Percentiles rank a stretch among this genome's conserved stretches.
Evolutionary conservation across 371 early-diverging fungal species (phyloP).

Genomic region (Rhizopus delemar): DNA sequence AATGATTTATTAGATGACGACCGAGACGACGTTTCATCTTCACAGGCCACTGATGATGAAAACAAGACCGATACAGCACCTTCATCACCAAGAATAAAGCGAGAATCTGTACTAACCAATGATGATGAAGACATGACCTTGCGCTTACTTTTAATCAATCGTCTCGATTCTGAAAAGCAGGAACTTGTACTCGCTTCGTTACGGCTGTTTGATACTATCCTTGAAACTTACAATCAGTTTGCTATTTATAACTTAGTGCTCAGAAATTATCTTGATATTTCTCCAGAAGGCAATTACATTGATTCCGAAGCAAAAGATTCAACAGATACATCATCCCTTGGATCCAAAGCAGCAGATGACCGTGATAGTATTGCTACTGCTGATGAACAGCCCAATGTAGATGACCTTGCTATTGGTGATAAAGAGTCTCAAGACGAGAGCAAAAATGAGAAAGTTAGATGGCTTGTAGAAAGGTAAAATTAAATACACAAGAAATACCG

Average conservation of each 20-base stretch:
- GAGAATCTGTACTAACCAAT: conserved; percentile 1
- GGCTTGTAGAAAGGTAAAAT: conserved; percentile 54
- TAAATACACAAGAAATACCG: too few species aligned
- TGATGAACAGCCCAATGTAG: conserved; percentile 20
- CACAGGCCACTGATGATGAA: conserved; percentile 20
- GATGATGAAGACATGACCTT: conserved; percentile 38
- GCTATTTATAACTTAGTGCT: conserved; percentile 62
- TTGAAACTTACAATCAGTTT: conserved; percentile 69
- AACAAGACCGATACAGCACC: background rate
- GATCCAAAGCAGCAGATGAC: conserved; percentile 45
- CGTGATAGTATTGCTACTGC: conserved; percentile 15
- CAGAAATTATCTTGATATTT: conserved; percentile 58
- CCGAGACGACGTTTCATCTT: conserved; percentile 24
- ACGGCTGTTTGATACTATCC: conserved; percentile 62
- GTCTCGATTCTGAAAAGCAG: conserved; percentile 48
- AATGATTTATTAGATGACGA: conserved; percentile 42
- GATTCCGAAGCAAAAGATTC: conserved; percentile 31
- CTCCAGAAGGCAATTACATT: conserved; percentile 46
- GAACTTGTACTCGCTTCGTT: conserved; percentile 58
- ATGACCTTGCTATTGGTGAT: conserved; percentile 22
- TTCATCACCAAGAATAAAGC: background rate
- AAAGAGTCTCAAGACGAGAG: conserved; percentile 27
- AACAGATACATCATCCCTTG: conserved; percentile 43
- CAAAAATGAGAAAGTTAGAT: conserved; percentile 49
- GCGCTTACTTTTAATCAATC: conserved; percentile 39